Percentiles rank a stretch among this genome's conserved stretches.
Conservation (phyloP, 1,139 yeast genomes). For the Schwanniomyces etchellsii region DNA sequence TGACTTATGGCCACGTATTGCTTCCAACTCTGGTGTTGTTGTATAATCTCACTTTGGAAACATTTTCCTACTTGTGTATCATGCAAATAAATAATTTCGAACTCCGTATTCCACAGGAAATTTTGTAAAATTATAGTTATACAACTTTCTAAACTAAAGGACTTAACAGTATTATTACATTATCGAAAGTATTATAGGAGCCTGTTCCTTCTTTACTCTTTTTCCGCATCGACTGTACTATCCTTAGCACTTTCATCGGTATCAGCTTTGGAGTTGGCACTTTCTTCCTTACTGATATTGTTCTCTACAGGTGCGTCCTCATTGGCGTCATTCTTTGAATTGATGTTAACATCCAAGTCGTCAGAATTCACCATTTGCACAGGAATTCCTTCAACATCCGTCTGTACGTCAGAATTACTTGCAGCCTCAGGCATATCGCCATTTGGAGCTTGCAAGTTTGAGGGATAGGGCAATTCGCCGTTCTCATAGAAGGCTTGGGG, state of each 20-base stretch:
- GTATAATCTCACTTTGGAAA: slow-evolving; percentile 47
- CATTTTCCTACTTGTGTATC: slow-evolving; percentile 4
- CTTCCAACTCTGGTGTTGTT: slow-evolving; percentile 99
- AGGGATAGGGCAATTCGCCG: slow-evolving; percentile 6
- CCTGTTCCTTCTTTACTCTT: too few species aligned
- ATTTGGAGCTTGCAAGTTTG: slow-evolving; percentile 3
- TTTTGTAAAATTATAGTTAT: slow-evolving; percentile 1
- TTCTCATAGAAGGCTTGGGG: neutral
- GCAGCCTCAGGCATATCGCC: too few species aligned
- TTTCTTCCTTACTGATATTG: neutral
- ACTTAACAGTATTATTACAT: too few species aligned
- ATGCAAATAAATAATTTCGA: slow-evolving; percentile 3
- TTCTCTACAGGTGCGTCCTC: slow-evolving; percentile 1
- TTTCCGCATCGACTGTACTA: neutral
- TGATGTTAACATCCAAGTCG: neutral
- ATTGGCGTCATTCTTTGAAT: neutral
- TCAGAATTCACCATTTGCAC: neutral
- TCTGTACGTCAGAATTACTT: neutral
- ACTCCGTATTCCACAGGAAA: slow-evolving; percentile 1
- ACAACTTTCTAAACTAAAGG: too few species aligned
- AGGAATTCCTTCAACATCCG: neutral
- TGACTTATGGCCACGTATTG: slow-evolving; percentile 99
- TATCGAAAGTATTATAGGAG: too few species aligned
- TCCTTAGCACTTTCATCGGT: neutral
- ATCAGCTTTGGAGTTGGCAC: neutral